Percentiles rank a stretch among this genome's conserved stretches.
Conservation (phyloP, 257 asterid species). For the Cordia subcordata region DNA sequence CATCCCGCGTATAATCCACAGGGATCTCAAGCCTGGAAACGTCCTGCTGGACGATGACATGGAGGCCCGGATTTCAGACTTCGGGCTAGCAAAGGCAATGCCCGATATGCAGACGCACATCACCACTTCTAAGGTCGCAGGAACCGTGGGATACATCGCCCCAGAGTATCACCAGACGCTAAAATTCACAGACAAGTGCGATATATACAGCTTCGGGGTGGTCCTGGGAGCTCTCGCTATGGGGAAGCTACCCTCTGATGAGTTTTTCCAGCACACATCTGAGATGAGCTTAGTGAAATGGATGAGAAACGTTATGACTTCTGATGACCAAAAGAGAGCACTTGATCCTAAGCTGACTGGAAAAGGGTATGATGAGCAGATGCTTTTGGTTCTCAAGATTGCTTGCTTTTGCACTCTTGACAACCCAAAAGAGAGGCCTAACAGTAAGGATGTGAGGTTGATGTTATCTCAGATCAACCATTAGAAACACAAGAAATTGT, state of each 20-base stretch:
- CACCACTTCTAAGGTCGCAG: slow-evolving; percentile 64
- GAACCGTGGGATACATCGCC: slow-evolving; percentile 80
- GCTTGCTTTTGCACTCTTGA: slow-evolving; percentile 81
- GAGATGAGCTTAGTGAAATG: slow-evolving; percentile 74
- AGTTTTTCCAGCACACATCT: slow-evolving; percentile 59
- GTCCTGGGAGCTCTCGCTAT: slow-evolving; percentile 50
- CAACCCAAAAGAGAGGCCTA: slow-evolving; percentile 85
- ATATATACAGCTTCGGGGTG: slow-evolving; percentile 78
- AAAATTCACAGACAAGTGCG: slow-evolving; percentile 85
- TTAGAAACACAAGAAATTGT: slow-evolving; percentile 3
- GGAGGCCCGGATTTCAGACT: slow-evolving; percentile 85
- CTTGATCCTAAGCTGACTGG: slow-evolving; percentile 54
- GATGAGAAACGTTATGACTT: slow-evolving; percentile 82
- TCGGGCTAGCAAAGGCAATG: slow-evolving; percentile 80
- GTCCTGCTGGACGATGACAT: slow-evolving; percentile 75
- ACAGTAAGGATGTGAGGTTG: slow-evolving; percentile 59
- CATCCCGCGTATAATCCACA: slow-evolving; percentile 60
- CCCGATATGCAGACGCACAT: slow-evolving; percentile 59
- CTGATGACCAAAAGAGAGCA: slow-evolving; percentile 68
- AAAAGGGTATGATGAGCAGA: slow-evolving; percentile 73
- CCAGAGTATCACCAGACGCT: slow-evolving; percentile 74
- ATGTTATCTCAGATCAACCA: slow-evolving; percentile 76
- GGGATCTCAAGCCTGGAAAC: slow-evolving; percentile 88
- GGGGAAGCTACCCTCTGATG: slow-evolving; percentile 79
- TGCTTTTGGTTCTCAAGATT: slow-evolving; percentile 78